Base-by-base conservation (phyloP, 345 rosid species). In the Linum tenue region DNA sequence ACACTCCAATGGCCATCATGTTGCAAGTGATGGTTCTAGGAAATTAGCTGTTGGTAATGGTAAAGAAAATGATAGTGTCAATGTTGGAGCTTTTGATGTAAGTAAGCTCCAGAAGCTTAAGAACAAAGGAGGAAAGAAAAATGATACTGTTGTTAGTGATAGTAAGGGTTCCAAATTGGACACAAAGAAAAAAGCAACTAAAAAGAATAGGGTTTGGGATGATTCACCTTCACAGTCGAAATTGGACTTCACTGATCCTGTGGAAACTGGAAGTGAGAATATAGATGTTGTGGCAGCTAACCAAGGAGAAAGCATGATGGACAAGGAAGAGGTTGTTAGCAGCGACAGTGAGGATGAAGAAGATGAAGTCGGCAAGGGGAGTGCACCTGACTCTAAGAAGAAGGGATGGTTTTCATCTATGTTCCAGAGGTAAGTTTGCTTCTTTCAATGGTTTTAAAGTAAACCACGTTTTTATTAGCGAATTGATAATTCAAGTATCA, bases 261-360 rank as follows among this genome's bases (percentile, higher is more conserved):
- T 76, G 12, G 90, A 70, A 69, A 85, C 79, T 63, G 84, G 85
- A 68, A 70, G 68, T 69, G 84, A 72, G 70, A 80, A 77, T 66
- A 61, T 82, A 31, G 87, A 83, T 39, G 83, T 79, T 67, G 87
- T 81, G 81, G 86, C 84, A 72, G 88, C 92, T 72, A 82, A 84
- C 77, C 88, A 84, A 62, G 99, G 97, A 60, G 91, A 86, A 76
- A 94, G 99, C 79, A 88, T 94, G 99, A 94, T 94, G 99, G 99
- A 94, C 66, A 75, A 85, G 64, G 97, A 90, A 72, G 99, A 94
- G 80, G 67, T 87, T 75, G 15, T 91, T 36, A 85, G 96, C 63
- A 89, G 96, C 78, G 99, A 88, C 50, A 84, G 87, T 69, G 96
- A 90, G 72, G 72, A 70, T 74, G 99, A 91, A 77, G 92, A 85